Base-by-base conservation (phyloP, 2,329 filamentous ascomycete genomes). In the Apiospora rasikravindrae region DNA sequence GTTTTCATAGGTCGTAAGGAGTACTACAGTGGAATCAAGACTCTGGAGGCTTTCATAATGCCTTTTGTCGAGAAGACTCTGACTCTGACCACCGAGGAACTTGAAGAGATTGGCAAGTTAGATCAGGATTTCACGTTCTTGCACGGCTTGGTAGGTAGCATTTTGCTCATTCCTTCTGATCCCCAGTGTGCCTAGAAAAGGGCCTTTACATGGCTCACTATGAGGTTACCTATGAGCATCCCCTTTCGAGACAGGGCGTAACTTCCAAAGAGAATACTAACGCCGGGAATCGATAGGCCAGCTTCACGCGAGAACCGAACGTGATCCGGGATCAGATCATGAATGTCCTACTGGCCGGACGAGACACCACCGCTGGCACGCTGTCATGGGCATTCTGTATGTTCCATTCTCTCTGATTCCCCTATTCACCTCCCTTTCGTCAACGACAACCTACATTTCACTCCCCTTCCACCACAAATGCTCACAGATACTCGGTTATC, bases 321-420 rank as follows among this genome's bases (percentile, higher is more conserved):
- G 86, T 92, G 14, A 87, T 96, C 42, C 91, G 93, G n/a, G 93
- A 95, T 80, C 93, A 95, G 79, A 86, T 95, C 57, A 89, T 94
- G 67, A 90, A 91, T 11, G 87, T 95, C 14, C 87, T 96, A 1
- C 86, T 94, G 14, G 93, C 92, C 4, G 93, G 92, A 5, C 85
- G 90, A 67, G 93, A 94, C 80, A 94, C 92, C 3, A 94, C 92
- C 1, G 92, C 91, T 33, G 88, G 85, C 33, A 92, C 91, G 0
- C 83, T 94, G 0, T 89, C 88, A 1, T 93, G 92, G 89, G 85
- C 87, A 19, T 88, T 94, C 76, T 92, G 45, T 57, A 7, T 8
- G 67, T 37, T 6, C 45, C 8, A 33, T 37, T 6, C 45, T 3
- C 57, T 37, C 8, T 33, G 14, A 13, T 29, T 19, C 51, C 10